Evolutionary conservation across 192 early-diverging fungal species (phyloP).

Genomic region (Coemansia sp.): DNA sequence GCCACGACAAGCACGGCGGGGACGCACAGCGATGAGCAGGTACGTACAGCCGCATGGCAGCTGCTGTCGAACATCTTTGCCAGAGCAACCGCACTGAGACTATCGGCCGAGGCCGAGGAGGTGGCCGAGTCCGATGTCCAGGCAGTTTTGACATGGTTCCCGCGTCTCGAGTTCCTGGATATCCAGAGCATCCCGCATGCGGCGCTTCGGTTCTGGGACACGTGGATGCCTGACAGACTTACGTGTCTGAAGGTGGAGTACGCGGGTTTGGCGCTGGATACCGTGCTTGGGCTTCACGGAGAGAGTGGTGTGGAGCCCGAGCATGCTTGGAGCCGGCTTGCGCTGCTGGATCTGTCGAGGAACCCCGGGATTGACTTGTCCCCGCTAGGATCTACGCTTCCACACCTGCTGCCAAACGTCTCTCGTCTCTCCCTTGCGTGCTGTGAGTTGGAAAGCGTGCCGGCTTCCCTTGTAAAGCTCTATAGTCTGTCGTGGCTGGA

Average conservation of each 20-base stretch:
- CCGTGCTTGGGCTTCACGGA: conserved; percentile 12
- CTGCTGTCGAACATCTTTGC: conserved; percentile 47
- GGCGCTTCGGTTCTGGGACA: conserved; percentile 43
- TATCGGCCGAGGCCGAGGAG: conserved; percentile 51
- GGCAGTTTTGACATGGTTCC: conserved; percentile 55
- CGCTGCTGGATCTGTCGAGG: conserved; percentile 39
- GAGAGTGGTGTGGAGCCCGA: neutral
- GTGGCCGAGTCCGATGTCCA: conserved; percentile 36
- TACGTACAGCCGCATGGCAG: conserved; percentile 38
- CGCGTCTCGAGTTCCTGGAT: conserved; percentile 47
- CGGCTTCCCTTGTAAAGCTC: conserved; percentile 26
- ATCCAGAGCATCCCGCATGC: conserved; percentile 38
- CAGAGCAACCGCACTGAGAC: conserved; percentile 39
- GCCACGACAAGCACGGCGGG: neutral
- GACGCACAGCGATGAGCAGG: conserved; percentile 12
- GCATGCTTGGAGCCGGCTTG: conserved; percentile 35
- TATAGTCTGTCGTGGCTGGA: conserved; percentile 44
- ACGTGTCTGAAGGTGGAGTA: conserved; percentile 29
- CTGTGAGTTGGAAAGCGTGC: conserved; percentile 43
- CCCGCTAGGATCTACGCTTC: conserved; percentile 20
- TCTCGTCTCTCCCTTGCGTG: conserved; percentile 40
- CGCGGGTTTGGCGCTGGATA: conserved; percentile 32
- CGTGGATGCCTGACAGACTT: conserved; percentile 25
- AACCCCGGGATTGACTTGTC: conserved; percentile 33
- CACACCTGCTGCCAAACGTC: conserved; percentile 19